These are phyloP conservation scores for Amborella trichopoda DNA, from an alignment of 164 flowering plant species.

Conservation along the genomic window DNA sequence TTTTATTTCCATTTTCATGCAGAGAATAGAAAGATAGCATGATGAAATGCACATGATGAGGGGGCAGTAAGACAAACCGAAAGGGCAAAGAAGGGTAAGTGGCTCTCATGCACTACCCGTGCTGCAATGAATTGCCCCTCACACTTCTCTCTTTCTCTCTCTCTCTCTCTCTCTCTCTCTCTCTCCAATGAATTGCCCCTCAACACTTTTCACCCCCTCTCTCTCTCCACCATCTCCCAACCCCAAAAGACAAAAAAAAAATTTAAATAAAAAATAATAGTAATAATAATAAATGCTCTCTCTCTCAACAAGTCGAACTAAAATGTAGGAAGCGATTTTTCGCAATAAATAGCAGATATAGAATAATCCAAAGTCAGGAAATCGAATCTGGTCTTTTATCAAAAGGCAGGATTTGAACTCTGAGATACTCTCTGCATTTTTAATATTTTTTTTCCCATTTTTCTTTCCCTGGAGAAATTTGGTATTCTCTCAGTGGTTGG, in stretches of 20 bases:
- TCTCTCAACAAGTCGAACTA: no score
- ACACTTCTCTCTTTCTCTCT: slow-evolving; percentile 1
- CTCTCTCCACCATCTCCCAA: background rate
- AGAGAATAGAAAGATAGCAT: slow-evolving; percentile 6
- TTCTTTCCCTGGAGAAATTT: slow-evolving; percentile 32
- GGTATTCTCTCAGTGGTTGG: slow-evolving; percentile 42
- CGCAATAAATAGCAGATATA: background rate
- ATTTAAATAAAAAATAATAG: background rate
- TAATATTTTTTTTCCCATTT: background rate
- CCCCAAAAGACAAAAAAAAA: background rate
- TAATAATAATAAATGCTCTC: background rate
- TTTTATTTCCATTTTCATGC: background rate
- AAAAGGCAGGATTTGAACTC: slow-evolving; percentile 11
- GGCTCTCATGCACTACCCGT: slow-evolving; percentile 34
- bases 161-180: slow-evolving; percentile 2
- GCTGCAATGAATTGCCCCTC: slow-evolving; percentile 34
- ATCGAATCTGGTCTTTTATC: slow-evolving; percentile 9
- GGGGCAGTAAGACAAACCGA: background rate
- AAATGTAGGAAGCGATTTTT: background rate
- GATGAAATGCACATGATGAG: background rate
- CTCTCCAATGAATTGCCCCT: slow-evolving; percentile 9
- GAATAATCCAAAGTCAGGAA: slow-evolving; percentile 6
- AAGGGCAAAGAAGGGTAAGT: no score
- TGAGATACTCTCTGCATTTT: background rate
- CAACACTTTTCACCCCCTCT: slow-evolving; percentile 24